Evolutionary conservation across 495 filamentous ascomycete species (phyloP), one percentile per base, ranked within the genome.

Genomic region (Immersiella caudata): DNA sequence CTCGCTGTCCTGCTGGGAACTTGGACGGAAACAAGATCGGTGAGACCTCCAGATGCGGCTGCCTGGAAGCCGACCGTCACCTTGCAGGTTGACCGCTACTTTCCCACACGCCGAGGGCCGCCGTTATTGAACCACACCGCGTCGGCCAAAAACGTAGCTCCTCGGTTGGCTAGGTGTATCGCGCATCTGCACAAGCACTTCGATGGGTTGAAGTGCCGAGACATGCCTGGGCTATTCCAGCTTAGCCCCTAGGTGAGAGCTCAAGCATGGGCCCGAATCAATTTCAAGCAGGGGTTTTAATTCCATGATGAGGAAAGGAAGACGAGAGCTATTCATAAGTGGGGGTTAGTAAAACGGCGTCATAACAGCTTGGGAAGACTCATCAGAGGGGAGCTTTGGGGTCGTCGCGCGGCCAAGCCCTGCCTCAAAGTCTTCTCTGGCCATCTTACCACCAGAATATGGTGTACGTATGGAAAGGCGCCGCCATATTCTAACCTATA

Each of bases 161-260:
- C 2, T 46, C 11, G 16, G 40, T 46, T 46, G 29, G 29, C 29
- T 8, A 4, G 40, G 14, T 46, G 14, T 46, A 46, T 46, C 40
- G 11, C 40, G 40, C 40, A 46, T 46, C 16, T 18, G 40, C 40
- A 46, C 40, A 46, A 33, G 29, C 3, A 8, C 29, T 33, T 33
- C 40, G 16, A 18, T 12, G 40, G 24, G 21, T 55, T 55, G 24
- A 26, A 55, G 52, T 55, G 52, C 52, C 52, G 52, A 55, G 52
- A 55, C 52, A 55, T 55, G 24, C 40, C 40, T 46, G 40, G 2
- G 40, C 11, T 5, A 14, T 46, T 46, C 40, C 40, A 46, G 11
- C 4, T 8, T 33, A 8, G 29, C 4, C 29, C 29, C 29, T 33
- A 33, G n/a, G n/a, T n/a, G n/a, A n/a, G n/a, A n/a, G n/a, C n/a